Percentiles rank a stretch among this genome's conserved stretches.
Conservation (phyloP, 2,329 filamentous ascomycete genomes). For the Phyllosticta citriasiana region DNA sequence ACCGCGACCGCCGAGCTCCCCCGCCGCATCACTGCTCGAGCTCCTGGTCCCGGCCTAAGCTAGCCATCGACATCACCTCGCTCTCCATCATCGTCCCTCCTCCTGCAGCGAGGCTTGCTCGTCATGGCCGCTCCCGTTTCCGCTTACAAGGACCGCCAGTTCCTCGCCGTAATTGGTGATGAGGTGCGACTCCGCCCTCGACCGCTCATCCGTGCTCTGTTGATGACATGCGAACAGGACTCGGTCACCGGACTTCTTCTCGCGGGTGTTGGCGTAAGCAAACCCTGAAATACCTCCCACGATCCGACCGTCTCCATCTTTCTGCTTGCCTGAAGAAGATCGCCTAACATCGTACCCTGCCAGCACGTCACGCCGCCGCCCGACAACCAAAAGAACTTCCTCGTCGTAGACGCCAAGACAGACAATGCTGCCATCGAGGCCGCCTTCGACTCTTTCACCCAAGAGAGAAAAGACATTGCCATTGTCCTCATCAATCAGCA, state of each 20-base stretch:
- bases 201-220: conserved; percentile 3
- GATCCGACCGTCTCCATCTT: too few relatives aligned
- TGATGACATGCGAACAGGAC: conserved; percentile 48
- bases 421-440: conserved; percentile 79
- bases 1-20: background rate
- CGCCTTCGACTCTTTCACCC: conserved; percentile 81
- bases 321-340: background rate
- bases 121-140: conserved; percentile 50
- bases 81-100: conserved; percentile 3
- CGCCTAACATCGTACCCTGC: background rate
- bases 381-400: conserved; percentile 92
- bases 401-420: conserved; percentile 91
- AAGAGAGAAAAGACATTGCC: conserved; percentile 88
- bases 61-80: background rate
- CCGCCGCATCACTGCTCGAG: conserved; percentile 7
- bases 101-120: background rate
- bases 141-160: conserved; percentile 72
- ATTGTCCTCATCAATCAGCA: conserved; percentile 98
- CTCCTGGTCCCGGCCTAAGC: conserved; percentile 2
- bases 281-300: conserved; percentile 21
- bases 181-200: conserved; percentile 52
- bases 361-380: conserved; percentile 86
- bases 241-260: conserved; percentile 93
- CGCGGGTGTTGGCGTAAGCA: conserved; percentile 76
- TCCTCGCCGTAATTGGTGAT: conserved; percentile 94